Base-by-base conservation (phyloP, 176 grass and related monocot genomes). In the Triticum urartu region DNA sequence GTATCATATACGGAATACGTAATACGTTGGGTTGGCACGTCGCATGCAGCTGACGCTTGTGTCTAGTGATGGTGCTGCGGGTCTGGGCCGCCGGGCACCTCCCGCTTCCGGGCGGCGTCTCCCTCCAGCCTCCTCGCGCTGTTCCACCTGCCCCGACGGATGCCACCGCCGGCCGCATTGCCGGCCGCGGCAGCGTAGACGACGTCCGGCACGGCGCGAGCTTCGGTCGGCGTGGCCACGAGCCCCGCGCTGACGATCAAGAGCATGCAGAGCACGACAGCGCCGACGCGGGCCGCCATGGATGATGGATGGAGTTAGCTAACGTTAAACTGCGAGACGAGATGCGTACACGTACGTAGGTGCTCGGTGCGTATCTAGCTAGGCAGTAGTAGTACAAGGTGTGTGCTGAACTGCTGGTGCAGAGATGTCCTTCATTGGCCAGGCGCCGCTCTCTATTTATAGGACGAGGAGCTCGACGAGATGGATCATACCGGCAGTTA, bases 61-160 rank as follows among this genome's bases (percentile, higher is more conserved):
- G 4, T 40, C 87, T 91, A 92, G 81, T 40, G 75, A 84, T 97
- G 95, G 84, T 97, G 92, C 79, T 89, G 86, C 0, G 92, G 95
- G 81, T 97, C 90, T 7, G 95, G 95, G 28, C 95, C 92, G 22
- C 95, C 88, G 0, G 92, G 95, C 34, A 92, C 95, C 76, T 72
- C 73, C 86, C 87, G 92, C 85, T 96, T 96, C 65, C 48, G 26
- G 32, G 17, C 74, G 74, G 74, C 74, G 5, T 84, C 70, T 54
- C 18, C 14, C 11, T 56, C 75, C 80, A 92, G 48, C 65, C 64
- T 79, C 79, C 87, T 50, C 70, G 33, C 69, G 20, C 5, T 32
- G 72, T 85, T 91, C 89, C 89, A 91, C 81, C 6, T 88, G 38
- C 81, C 85, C 43, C 47, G 81, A 48, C 35, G 85, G 52, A 68